These are phyloP conservation scores for Pugionium dolabratum DNA, from an alignment of 345 rosid species.

Conservation along the genomic window DNA sequence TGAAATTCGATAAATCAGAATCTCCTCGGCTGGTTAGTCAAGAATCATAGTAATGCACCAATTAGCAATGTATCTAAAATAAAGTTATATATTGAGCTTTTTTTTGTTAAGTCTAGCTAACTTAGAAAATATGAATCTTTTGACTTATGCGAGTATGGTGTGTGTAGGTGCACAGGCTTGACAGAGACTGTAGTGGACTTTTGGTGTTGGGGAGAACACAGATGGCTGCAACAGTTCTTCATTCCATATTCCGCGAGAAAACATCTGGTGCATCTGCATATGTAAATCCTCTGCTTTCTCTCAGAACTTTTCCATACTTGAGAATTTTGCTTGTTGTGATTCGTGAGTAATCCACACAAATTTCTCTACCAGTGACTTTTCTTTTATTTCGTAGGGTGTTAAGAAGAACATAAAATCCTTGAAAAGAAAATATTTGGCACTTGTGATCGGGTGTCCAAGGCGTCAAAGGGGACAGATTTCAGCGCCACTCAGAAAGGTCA, in stretches of 20 bases:
- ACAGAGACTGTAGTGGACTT: constrained; percentile 90
- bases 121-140: not conserved
- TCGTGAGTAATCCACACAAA: constrained; percentile 4
- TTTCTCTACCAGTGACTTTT: not conserved
- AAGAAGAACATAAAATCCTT: constrained; percentile 50
- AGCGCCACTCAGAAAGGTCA: constrained; percentile 81
- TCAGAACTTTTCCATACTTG: constrained; percentile 6
- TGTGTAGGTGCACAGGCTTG: constrained; percentile 88
- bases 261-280: constrained; percentile 66
- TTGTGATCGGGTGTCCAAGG: constrained; percentile 79
- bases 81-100: not conserved
- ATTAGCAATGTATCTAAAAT: constrained; percentile 11
- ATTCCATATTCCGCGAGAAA: constrained; percentile 87
- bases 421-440: constrained; percentile 79
- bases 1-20: constrained; percentile 60
- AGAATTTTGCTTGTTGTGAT: constrained; percentile 12
- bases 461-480: constrained; percentile 63
- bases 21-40: constrained; percentile 83
- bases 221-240: constrained; percentile 68
- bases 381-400: constrained; percentile 47
- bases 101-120: not conserved
- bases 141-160: constrained; percentile 22
- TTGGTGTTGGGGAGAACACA: constrained; percentile 95
- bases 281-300: constrained; percentile 41
- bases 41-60: constrained; percentile 5